Evolutionary conservation across 306 rosid species (phyloP).

Genomic region (Begonia fuchsioides): DNA sequence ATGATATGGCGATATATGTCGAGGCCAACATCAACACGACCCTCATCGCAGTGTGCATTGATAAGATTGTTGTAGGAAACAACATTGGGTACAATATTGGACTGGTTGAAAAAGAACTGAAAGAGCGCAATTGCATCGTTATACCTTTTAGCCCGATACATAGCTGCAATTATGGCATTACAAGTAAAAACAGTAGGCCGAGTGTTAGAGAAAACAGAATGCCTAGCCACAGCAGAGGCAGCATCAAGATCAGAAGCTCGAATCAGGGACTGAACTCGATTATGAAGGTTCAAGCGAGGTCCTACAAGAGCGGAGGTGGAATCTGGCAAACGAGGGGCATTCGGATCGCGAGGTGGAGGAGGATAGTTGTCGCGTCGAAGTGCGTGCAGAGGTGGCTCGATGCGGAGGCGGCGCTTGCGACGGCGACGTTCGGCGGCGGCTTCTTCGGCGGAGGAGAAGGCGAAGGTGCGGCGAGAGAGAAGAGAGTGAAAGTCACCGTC

Average conservation of each 20-base stretch:
- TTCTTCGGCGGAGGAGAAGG: constrained; percentile 88
- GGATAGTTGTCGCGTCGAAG: constrained; percentile 56
- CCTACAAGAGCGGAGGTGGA: constrained; percentile 73
- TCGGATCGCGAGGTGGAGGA: constrained; percentile 47
- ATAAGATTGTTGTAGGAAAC: constrained; percentile 80
- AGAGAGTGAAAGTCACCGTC: background rate
- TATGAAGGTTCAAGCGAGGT: constrained; percentile 76
- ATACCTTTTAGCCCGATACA: constrained; percentile 77
- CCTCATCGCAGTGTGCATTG: constrained; percentile 80
- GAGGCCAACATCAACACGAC: constrained; percentile 62
- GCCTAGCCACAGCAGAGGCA: constrained; percentile 67
- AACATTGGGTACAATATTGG: constrained; percentile 69
- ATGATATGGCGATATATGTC: constrained; percentile 57
- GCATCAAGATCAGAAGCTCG: constrained; percentile 87
- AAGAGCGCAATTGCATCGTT: constrained; percentile 59
- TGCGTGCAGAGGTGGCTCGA: constrained; percentile 80
- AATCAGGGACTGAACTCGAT: constrained; percentile 81
- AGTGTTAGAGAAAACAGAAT: constrained; percentile 64
- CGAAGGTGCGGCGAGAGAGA: constrained; percentile 34
- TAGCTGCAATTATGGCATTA: constrained; percentile 84
- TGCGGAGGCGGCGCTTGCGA: constrained; percentile 75
- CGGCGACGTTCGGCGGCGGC: constrained; percentile 94
- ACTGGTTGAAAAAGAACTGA: constrained; percentile 71
- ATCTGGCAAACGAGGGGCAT: constrained; percentile 83
- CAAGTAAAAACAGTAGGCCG: constrained; percentile 99